Base-by-base conservation (phyloP, 306 rosid genomes). In the Psophocarpus tetragonolobus region DNA sequence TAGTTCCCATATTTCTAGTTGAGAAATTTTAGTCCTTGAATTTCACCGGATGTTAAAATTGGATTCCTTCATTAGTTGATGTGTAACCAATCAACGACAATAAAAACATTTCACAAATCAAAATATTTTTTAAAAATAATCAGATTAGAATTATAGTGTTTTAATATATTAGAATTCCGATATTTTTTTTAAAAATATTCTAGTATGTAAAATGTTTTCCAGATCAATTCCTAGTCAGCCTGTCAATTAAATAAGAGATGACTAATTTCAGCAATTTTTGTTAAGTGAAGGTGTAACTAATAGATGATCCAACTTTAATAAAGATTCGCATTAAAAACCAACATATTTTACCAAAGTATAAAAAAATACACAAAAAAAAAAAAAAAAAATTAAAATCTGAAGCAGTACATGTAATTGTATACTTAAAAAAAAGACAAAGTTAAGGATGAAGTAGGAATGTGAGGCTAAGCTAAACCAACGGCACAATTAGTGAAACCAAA, bases 401-500 rank as follows among this genome's bases (percentile, higher is more conserved):
- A n/a, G n/a, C n/a, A n/a, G n/a, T n/a, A n/a, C n/a, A n/a, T n/a
- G n/a, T n/a, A n/a, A n/a, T n/a, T n/a, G n/a, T 24, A 24, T 23
- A 35, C 36, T 26, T 13, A 18, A 12, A 57, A 50, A 18, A 11
- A 23, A 6, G 29, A 53, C 6, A 23, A 64, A 8, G 0, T 24
- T 3, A 44, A 45, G 39, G 24, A 47, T 48, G 13, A 48, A 35
- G 15, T 15, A 13, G 81, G 10, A 18, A 4, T 33, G 41, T 8
- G 18, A 67, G 58, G 15, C 51, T 73, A 26, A 68, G 15, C 51
- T 73, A 26, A 83, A 72, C 27, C 39, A 47, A 17, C 42, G 48
- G 29, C 67, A 76, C 26, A 24, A 50, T 53, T 53, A 32, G 27
- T 41, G 21, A 54, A 67, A 67, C 13, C 26, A 38, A 29, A 38